Percentiles rank a stretch among this genome's conserved stretches.
phyloP scores from a whole-genome alignment of 169 alveolate genomes.

The Blepharisma undulans region DNA sequence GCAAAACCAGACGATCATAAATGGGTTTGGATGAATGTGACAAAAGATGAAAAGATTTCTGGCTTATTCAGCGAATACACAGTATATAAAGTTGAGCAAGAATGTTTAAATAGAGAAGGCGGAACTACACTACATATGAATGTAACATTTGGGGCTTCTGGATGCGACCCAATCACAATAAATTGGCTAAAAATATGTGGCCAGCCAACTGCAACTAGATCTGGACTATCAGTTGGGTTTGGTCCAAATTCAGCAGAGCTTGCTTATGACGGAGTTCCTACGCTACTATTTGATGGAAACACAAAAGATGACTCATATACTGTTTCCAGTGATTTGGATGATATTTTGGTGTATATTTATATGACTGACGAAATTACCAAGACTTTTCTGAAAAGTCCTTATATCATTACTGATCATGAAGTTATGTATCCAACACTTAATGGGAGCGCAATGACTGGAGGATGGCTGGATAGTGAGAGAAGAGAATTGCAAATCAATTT shows the following conservation, averaged over 20 bases:
- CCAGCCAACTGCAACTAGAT: constrained; percentile 8
- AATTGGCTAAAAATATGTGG: constrained; percentile 35
- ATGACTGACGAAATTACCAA: neutral
- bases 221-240: neutral
- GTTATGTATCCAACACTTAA: constrained; percentile 14
- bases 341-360: neutral
- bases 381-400: constrained; percentile 29
- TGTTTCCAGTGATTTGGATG: neutral
- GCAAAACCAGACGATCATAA: neutral
- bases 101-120: constrained; percentile 16
- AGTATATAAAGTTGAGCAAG: constrained; percentile 13
- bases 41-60: neutral
- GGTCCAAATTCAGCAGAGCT: neutral
- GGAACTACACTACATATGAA: neutral
- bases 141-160: constrained; percentile 31
- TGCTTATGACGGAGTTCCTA: neutral
- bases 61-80: neutral
- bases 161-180: constrained; percentile 29
- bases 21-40: constrained; percentile 30
- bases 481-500: neutral
- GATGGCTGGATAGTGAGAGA: constrained; percentile 5
- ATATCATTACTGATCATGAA: constrained; percentile 30
- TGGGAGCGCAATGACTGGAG: constrained; percentile 9
- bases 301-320: constrained; percentile 18
- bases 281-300: constrained; percentile 3